Percentiles rank a stretch among this genome's conserved stretches.
Conservation (phyloP, 805 yeast species). For the Limtongozyma cylindracea region DNA sequence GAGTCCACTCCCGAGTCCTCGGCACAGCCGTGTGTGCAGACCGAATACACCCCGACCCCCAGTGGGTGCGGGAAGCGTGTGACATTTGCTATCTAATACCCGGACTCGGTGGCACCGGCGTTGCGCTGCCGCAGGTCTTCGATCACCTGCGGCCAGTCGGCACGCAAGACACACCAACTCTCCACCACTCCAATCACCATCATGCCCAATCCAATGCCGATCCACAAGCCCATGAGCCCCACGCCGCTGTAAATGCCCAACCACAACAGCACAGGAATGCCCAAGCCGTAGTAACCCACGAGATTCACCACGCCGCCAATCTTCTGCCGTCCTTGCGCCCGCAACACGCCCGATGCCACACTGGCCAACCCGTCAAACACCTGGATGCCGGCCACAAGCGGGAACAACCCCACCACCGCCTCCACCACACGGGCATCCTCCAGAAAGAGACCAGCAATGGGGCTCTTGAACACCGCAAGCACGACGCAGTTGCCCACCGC, state of each 20-base stretch:
- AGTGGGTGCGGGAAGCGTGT: too few relatives aligned
- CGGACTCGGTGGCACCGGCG: too few relatives aligned
- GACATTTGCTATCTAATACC: too few relatives aligned
- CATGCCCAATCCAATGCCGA: conserved; percentile 46
- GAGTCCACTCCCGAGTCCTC: too few relatives aligned
- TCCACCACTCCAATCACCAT: conserved; percentile 24
- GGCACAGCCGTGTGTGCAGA: too few relatives aligned
- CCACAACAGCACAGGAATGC: conserved; percentile 37
- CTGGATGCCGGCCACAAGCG: conserved; percentile 39
- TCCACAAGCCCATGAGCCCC: conserved; percentile 44
- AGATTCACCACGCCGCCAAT: conserved; percentile 50
- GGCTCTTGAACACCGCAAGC: conserved; percentile 17
- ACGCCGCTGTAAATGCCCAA: conserved; percentile 20
- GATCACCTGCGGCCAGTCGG: conserved; percentile 24
- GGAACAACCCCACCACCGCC: conserved; percentile 26
- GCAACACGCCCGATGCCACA: conserved; percentile 43
- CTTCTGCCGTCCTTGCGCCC: conserved; percentile 58
- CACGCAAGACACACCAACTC: conserved; percentile 15
- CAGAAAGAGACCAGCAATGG: conserved; percentile 34
- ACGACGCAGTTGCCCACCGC: conserved; percentile 14
- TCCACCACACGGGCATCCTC: conserved; percentile 31
- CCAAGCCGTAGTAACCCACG: conserved; percentile 44
- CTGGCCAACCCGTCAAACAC: conserved; percentile 47
- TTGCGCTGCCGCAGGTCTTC: too few relatives aligned
- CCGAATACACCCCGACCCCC: too few relatives aligned